Conservation (phyloP, 1,284 basidiomycete species). For the Mycena sp. region DNA sequence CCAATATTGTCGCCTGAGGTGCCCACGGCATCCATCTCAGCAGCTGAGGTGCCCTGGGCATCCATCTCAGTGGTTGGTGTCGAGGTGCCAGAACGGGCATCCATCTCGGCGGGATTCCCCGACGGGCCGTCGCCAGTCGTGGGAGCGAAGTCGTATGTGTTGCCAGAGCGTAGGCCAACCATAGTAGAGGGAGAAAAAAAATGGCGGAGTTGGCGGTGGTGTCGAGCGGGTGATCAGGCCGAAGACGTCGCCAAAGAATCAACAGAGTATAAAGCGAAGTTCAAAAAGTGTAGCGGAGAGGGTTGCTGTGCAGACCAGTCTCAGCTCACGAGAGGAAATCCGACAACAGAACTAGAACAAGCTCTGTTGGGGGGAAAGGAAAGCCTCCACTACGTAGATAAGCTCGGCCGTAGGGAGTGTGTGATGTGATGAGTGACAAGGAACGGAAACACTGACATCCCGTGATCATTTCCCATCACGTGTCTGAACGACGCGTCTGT, state of each 20-base stretch:
- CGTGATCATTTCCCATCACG: no score
- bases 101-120: background rate
- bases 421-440: no score
- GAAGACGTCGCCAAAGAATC: background rate
- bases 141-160: background rate
- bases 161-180: background rate
- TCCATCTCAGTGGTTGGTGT: background rate
- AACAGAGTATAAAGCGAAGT: background rate
- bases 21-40: no score
- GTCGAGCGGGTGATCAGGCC: background rate
- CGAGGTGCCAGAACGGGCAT: background rate
- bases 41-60: slow-evolving; percentile 2
- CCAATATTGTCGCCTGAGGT: background rate
- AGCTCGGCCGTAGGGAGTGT: no score
- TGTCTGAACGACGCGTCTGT: no score
- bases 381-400: no score
- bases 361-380: no score
- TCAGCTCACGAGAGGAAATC: no score
- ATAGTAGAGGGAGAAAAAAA: background rate
- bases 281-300: background rate
- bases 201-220: background rate
- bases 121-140: background rate
- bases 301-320: no score
- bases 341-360: no score
- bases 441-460: no score